These are phyloP conservation scores for Aschersonia sp. DNA, from an alignment of 2,329 filamentous ascomycete genomes.

Conservation along the genomic window DNA sequence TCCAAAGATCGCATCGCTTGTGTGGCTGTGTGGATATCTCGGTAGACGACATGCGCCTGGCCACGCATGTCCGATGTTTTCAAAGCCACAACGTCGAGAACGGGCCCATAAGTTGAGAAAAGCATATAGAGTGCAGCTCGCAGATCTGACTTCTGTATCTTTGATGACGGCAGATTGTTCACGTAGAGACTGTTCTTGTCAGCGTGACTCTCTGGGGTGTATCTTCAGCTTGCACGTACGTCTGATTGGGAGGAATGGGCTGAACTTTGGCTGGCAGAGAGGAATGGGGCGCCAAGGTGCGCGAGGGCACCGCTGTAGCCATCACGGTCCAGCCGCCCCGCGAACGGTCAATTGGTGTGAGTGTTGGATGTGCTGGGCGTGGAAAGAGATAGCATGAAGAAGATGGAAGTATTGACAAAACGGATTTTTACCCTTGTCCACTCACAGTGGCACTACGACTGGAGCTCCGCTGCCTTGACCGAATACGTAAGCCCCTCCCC, in stretches of 20 bases:
- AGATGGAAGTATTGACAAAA: background rate
- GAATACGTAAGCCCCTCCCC: background rate
- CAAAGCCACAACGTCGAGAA: slow-evolving; percentile 81
- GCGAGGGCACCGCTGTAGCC: slow-evolving; percentile 23
- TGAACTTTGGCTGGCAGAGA: slow-evolving; percentile 35
- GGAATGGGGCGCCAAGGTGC: slow-evolving; percentile 24
- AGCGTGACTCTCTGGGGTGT: background rate
- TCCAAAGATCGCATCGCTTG: slow-evolving; percentile 85
- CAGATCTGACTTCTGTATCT: slow-evolving; percentile 79
- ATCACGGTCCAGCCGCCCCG: slow-evolving; percentile 10
- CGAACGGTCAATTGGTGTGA: too few species aligned
- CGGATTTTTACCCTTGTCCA: too few species aligned
- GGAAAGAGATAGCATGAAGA: background rate
- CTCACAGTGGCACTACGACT: background rate
- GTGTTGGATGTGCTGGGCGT: too few species aligned
- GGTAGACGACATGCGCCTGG: slow-evolving; percentile 84
- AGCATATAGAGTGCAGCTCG: slow-evolving; percentile 81
- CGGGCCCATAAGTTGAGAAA: slow-evolving; percentile 84
- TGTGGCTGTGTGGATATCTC: slow-evolving; percentile 80
- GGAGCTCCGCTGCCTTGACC: background rate
- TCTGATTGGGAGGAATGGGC: slow-evolving; percentile 55
- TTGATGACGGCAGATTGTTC: slow-evolving; percentile 70
- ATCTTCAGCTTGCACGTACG: slow-evolving; percentile 31
- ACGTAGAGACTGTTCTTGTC: slow-evolving; percentile 56
- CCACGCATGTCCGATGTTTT: slow-evolving; percentile 89